phyloP scores from a whole-genome alignment of 1,284 basidiomycete species.

The Agroathelia rolfsii region DNA sequence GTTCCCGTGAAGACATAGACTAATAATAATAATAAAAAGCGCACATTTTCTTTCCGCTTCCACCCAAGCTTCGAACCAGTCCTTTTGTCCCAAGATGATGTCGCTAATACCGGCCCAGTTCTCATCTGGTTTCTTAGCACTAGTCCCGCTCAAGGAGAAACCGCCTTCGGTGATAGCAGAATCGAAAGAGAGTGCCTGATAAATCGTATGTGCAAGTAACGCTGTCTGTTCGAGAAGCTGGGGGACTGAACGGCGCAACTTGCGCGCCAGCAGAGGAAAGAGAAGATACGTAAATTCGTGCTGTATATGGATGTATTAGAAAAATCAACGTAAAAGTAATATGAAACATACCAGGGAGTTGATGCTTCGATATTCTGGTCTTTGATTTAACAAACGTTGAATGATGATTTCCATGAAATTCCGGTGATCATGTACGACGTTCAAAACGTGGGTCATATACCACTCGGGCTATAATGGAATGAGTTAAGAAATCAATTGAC shows the following conservation, averaged over 20 bases:
- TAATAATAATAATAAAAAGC: no score
- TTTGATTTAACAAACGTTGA: constrained; percentile 53
- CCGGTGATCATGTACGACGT: constrained; percentile 74
- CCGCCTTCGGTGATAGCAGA: constrained; percentile 69
- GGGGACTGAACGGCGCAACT: constrained; percentile 69
- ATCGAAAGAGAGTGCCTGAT: constrained; percentile 87
- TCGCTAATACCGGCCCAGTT: constrained; percentile 74
- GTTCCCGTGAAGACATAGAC: no score
- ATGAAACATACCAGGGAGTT: no score
- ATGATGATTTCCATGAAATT: constrained; percentile 69
- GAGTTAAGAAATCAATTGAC: no score
- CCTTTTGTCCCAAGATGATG: constrained; percentile 70
- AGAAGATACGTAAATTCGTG: constrained; percentile 72
- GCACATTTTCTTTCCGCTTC: constrained; percentile 77
- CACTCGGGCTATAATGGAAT: constrained; percentile 80
- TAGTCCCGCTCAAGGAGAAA: constrained; percentile 50
- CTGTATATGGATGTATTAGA: constrained; percentile 27
- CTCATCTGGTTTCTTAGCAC: constrained; percentile 18
- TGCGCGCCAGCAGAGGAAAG: constrained; percentile 59
- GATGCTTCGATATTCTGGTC: constrained; percentile 63
- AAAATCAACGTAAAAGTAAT: constrained; percentile 8
- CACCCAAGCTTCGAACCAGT: constrained; percentile 90
- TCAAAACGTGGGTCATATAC: constrained; percentile 88
- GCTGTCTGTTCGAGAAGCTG: constrained; percentile 70
- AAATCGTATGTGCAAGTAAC: constrained; percentile 89